phyloP scores from a whole-genome alignment of 371 early-diverging fungal species.

The Rhizopus delemar region DNA sequence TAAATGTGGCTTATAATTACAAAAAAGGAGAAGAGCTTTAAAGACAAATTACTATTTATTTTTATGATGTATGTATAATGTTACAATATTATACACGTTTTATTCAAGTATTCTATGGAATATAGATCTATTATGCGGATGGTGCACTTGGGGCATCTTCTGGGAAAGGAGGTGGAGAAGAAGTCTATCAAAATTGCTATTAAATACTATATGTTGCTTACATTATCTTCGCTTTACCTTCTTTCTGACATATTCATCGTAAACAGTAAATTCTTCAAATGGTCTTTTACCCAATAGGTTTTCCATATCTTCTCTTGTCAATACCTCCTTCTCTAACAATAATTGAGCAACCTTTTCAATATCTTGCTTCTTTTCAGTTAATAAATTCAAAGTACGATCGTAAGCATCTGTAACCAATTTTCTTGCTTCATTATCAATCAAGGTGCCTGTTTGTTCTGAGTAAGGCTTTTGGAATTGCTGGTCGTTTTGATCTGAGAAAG shows the following conservation, averaged over 20 bases:
- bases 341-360: conserved; percentile 93
- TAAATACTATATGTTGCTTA: neutral
- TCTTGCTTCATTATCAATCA: conserved; percentile 95
- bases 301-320: conserved; percentile 95
- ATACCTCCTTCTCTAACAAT: conserved; percentile 94
- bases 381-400: conserved; percentile 73
- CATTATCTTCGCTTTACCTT: conserved; percentile 23
- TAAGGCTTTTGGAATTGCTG: conserved; percentile 92
- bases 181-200: conserved; percentile 17
- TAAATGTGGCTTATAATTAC: neutral
- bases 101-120: neutral
- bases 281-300: conserved; percentile 86
- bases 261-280: conserved; percentile 76
- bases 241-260: conserved; percentile 64
- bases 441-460: conserved; percentile 89
- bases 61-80: neutral
- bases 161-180: conserved; percentile 44
- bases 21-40: neutral
- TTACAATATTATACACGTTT: neutral
- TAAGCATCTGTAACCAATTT: conserved; percentile 81
- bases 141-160: conserved; percentile 30
- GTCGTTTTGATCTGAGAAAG: conserved; percentile 75
- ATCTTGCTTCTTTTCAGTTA: conserved; percentile 79
- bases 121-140: neutral
- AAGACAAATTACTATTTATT: neutral